Percentiles rank a stretch among this genome's conserved stretches.
These are phyloP conservation scores for Gomphus bonarii DNA, from an alignment of 1,284 basidiomycete genomes.

Conservation along the genomic window DNA sequence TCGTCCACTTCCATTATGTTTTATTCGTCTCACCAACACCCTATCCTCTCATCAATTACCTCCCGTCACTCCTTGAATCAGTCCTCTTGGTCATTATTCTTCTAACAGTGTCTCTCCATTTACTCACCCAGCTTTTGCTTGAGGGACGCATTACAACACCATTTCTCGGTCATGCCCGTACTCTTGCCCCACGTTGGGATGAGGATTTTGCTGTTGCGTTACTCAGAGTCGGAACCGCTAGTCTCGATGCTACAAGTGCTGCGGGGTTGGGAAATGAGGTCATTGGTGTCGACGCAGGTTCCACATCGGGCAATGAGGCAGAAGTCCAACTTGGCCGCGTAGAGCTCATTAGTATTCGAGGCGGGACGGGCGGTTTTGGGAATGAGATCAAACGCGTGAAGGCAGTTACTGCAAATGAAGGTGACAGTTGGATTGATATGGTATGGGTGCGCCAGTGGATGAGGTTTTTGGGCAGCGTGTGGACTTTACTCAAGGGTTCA, in stretches of 20 bases:
- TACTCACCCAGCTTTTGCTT: constrained; percentile 51
- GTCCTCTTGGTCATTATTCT: constrained; percentile 42
- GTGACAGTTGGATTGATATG: constrained; percentile 31
- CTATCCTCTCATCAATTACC: constrained; percentile 62
- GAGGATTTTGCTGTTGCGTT: constrained; percentile 67
- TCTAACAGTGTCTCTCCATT: constrained; percentile 47
- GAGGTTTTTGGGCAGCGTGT: constrained; percentile 25
- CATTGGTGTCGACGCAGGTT: constrained; percentile 34
- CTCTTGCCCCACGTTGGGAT: constrained; percentile 40
- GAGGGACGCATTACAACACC: constrained; percentile 37
- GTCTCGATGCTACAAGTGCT: constrained; percentile 60
- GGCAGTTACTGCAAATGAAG: constrained; percentile 22
- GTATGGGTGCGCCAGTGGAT: constrained; percentile 38
- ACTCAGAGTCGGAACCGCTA: constrained; percentile 59
- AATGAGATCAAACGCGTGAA: constrained; percentile 42
- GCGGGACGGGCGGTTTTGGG: constrained; percentile 28
- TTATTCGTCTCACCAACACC: constrained; percentile 36
- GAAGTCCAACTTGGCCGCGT: constrained; percentile 33
- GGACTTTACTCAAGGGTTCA: constrained; percentile 29
- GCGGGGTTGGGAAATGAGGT: constrained; percentile 68
- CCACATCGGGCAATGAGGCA: constrained; percentile 20
- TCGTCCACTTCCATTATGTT: constrained; percentile 57
- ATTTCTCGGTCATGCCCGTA: constrained; percentile 34
- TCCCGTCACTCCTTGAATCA: constrained; percentile 61
- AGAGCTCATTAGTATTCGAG: constrained; percentile 29